Percentiles rank a stretch among this genome's conserved stretches.
phyloP scores from a whole-genome alignment of 805 yeast species.

The Saccharomycopsis sp. region DNA sequence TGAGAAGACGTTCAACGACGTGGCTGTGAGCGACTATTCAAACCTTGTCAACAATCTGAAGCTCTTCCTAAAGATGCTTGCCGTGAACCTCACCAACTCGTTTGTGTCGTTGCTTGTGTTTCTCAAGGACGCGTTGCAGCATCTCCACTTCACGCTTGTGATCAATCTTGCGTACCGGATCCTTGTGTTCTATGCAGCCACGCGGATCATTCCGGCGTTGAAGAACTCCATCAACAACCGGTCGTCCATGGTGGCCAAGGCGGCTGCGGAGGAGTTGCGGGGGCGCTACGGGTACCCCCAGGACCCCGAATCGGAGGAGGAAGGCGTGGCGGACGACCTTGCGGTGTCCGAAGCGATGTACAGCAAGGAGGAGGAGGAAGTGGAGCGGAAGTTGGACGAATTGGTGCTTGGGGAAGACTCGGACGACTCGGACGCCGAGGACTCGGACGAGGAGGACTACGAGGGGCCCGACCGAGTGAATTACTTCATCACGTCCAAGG shows the following conservation, averaged over 20 bases:
- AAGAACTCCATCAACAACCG: slow-evolving; percentile 23
- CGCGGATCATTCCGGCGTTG: slow-evolving; percentile 83
- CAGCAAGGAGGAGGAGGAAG: not conserved
- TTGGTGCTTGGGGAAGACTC: not conserved
- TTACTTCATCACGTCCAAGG: not conserved
- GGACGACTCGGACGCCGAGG: slow-evolving; percentile 3
- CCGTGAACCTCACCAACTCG: slow-evolving; percentile 21
- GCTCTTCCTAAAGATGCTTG: slow-evolving; percentile 5
- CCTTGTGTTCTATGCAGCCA: slow-evolving; percentile 83
- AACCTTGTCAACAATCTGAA: slow-evolving; percentile 4
- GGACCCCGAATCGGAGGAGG: not conserved
- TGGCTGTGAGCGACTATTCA: not conserved
- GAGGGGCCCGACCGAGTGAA: not conserved
- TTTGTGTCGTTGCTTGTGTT: slow-evolving; percentile 36
- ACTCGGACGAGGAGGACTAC: not conserved
- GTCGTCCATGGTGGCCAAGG: not conserved
- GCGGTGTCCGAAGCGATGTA: not conserved
- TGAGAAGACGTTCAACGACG: not conserved
- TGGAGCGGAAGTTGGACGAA: not conserved
- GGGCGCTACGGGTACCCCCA: not conserved
- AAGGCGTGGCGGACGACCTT: not conserved
- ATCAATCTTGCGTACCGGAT: slow-evolving; percentile 80
- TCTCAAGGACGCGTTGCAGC: slow-evolving; percentile 43
- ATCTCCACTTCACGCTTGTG: slow-evolving; percentile 74
- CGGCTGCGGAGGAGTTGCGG: not conserved